Evolutionary conservation across 2,329 filamentous ascomycete species (phyloP).

Genomic region (Colletotrichum echinochloae): DNA sequence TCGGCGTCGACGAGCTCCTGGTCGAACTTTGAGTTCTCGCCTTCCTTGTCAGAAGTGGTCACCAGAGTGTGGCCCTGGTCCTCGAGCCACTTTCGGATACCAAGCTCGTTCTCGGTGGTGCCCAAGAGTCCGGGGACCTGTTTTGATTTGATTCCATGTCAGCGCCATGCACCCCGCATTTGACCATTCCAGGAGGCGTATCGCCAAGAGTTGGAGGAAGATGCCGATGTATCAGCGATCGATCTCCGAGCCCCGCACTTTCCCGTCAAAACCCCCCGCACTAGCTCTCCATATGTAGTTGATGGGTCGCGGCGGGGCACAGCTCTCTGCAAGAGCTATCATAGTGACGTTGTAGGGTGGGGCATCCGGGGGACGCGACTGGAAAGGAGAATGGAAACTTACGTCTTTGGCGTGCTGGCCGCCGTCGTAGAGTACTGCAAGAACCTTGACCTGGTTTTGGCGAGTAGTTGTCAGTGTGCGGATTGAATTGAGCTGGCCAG

Average conservation of each 20-base stretch:
- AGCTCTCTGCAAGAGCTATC: constrained; percentile 36
- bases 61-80: constrained; percentile 95
- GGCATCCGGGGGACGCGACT: not conserved
- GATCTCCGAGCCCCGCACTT: constrained; percentile 39
- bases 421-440: constrained; percentile 94
- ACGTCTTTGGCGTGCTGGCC: constrained; percentile 89
- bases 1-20: constrained; percentile 96
- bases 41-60: constrained; percentile 98
- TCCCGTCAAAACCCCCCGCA: constrained; percentile 40
- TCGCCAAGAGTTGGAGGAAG: constrained; percentile 31
- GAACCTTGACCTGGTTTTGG: constrained; percentile 84
- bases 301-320: constrained; percentile 27
- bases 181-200: constrained; percentile 20
- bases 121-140: constrained; percentile 86
- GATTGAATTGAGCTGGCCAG: constrained; percentile 59
- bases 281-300: constrained; percentile 24
- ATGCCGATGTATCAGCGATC: constrained; percentile 42
- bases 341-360: constrained; percentile 33
- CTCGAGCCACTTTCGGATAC: constrained; percentile 97
- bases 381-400: constrained; percentile 47
- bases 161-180: constrained; percentile 41
- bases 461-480: constrained; percentile 66
- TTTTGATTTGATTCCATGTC: constrained; percentile 38
- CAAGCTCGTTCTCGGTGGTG: constrained; percentile 98
- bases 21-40: constrained; percentile 92